Evolutionary conservation across 108 stramenopile species (phyloP), one percentile per base, ranked within the genome.

Genomic region (Stephanodiscus minutulus): DNA sequence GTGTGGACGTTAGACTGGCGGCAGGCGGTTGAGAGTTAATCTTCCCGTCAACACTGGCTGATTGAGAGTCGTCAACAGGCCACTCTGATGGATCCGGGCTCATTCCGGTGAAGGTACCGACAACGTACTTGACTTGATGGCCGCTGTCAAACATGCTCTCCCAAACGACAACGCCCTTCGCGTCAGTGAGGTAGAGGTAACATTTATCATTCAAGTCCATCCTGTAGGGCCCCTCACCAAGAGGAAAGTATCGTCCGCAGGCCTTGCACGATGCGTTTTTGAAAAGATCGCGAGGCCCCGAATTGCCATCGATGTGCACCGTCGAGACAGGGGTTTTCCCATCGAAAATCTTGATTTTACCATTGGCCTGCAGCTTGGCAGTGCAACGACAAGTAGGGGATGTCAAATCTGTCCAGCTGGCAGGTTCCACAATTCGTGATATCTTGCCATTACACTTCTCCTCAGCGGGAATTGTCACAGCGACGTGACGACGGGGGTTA

Each of bases 151-250:
- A 53, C 24, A 25, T 24, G 52, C 25, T 53, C 52, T 53, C 52
- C 52, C 52, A 53, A 27, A 53, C 52, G 25, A 53, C 52, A 53
- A 53, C 52, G 1, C 52, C 52, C 25, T 53, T 27, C 22, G 24
- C 52, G 52, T 53, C 52, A 13, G 52, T 25, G 52, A 53, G 12
- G 52, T 53, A 53, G 25, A 53, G 52, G 24, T 53, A 53, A 27
- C 52, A 53, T 53, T 53, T 53, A 12, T 27, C 11, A 13, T 53
- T 53, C 25, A 53, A 12, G 52, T 53, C 52, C 52, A 53, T 53
- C 22, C 52, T 7, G 25, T 53, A 53, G 22, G 52, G 52, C 25
- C 52, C 52, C 11, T 8, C 22, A 12, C 52, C 25, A 1, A 53
- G 25, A 0, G 52, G 52, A 27, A 53, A 53, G 25, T 53, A 53